Evolutionary conservation across 2,329 filamentous ascomycete genomes (phyloP), one percentile per base, ranked within the genome.

Genomic region (Neonectria faginata): DNA sequence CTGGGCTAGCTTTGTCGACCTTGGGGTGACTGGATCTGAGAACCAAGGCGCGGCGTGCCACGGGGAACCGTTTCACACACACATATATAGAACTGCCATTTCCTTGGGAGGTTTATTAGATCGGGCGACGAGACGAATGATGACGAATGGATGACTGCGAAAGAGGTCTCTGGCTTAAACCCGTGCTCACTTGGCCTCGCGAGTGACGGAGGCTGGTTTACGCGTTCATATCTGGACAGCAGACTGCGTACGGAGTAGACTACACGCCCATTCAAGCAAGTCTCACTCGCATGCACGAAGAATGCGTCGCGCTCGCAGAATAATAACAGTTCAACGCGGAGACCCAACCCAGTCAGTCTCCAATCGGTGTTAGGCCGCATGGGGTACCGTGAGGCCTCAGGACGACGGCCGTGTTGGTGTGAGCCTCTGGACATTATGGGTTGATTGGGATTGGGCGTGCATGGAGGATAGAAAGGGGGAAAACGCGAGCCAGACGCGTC

Each of bases 401-500:
- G 7, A 39, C 20, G 45, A 57, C 33, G n/a, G 41, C 27, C 25
- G 25, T 25, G 25, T 25, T 44, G 12, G 42, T 41, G 54, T 57
- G 31, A 22, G 57, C 3, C 25, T 60, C 56, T 48, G 57, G 62
- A 68, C 52, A 70, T 29, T 55, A 68, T 29, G 56, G 54, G 53
- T 52, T 42, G 39, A 20, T 51, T 70, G 64, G 70, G 67, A 69
- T 72, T 60, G 27, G 50, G 57, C 45, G 64, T 64, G 57, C 45
- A 62, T 64, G 60, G 57, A 59, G 62, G 41, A 33, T 42, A 33
- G 31, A 60, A 61, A 53, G 62, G 58, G 53, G 62, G 25, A 39
- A 18, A 20, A 64, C 71, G 71, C 64, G 71, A 64, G 45, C 27
- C 27, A 56, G 63, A 73, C 71, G 71, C 68, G 71, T 73, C 64